Evolutionary conservation across 805 yeast species (phyloP), one percentile per base, ranked within the genome.

Genomic region (Monosporozyma siamensis): DNA sequence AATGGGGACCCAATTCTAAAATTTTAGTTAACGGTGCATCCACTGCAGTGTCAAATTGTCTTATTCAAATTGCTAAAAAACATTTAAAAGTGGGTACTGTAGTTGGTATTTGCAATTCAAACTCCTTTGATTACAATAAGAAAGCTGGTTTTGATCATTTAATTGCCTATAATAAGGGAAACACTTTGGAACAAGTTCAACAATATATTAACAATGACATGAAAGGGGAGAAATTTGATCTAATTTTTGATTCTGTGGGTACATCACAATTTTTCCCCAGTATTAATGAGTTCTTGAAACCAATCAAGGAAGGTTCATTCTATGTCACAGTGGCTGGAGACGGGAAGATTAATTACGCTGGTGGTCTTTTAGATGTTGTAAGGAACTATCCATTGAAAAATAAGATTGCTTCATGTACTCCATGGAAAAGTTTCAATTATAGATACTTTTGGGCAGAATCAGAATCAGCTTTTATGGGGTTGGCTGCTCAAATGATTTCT

Each of bases 21-120:
- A 74, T 82, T 4, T 66, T 83, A 38, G 70, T 85, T 17, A 64
- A 82, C 37, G 95, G 95, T 31, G 90, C 82, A 22, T 79, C 83
- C 8, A 78, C 94, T 1, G 63, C 80, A 11, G 88, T 81, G 11
- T 87, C 89, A 17, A 56, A 69, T 23, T 69, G 66, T 45, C 67
- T 71, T 4, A 64, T 76, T 27, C 84, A 79, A 56, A 57, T 82
- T 32, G 75, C 80, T 9, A 78, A 74, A 56, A 58, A 69, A 30
- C 56, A 62, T 38, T 66, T 66, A 42, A 61, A 68, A 2, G 75
- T 76, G 7, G 62, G 63, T 23, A 69, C 69, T 11, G 73, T 85
- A 18, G 79, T 75, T 4, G 78, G 75, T 20, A 69, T 78, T 2
- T 74, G 80, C 54, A 77, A 82, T 3, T 59, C 70, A 0, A 55